Percentiles rank a stretch among this genome's conserved stretches.
These are phyloP conservation scores for Boletus insuetus DNA, from an alignment of 768 basidiomycete species.

Conservation along the genomic window DNA sequence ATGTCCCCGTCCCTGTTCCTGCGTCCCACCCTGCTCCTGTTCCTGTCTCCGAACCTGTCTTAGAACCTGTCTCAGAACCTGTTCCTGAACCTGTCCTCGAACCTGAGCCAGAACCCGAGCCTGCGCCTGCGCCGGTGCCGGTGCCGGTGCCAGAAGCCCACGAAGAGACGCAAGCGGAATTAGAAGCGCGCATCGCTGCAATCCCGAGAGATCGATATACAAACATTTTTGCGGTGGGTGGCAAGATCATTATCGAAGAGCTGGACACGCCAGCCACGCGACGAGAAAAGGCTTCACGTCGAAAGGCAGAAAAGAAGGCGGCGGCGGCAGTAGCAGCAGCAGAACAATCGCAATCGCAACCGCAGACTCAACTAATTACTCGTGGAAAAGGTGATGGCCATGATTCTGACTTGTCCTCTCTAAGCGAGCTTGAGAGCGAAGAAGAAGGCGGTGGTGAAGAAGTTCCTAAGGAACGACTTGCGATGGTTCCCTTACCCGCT, in stretches of 20 bases:
- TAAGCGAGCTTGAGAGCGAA: constrained; percentile 44
- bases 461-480: constrained; percentile 6
- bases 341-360: no score
- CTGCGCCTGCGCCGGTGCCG: not conserved
- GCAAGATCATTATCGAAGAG: constrained; percentile 64
- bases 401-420: constrained; percentile 44
- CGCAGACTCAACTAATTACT: not conserved
- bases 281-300: constrained; percentile 50
- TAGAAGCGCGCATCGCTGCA: constrained; percentile 28
- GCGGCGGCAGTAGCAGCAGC: constrained; percentile 26
- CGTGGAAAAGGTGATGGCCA: constrained; percentile 17
- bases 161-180: constrained; percentile 11
- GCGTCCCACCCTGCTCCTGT: not conserved
- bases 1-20: not conserved
- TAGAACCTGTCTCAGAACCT: no score
- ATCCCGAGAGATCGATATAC: constrained; percentile 30
- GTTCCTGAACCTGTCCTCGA: not conserved
- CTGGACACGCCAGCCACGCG: constrained; percentile 71
- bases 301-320: constrained; percentile 36
- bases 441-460: constrained; percentile 14
- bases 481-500: not conserved
- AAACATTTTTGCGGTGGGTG: constrained; percentile 36
- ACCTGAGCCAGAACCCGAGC: not conserved
- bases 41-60: no score
- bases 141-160: not conserved